Percentiles rank a stretch among this genome's conserved stretches.
Conservation (phyloP, 1,139 yeast species). For the Yarrowia galli region DNA sequence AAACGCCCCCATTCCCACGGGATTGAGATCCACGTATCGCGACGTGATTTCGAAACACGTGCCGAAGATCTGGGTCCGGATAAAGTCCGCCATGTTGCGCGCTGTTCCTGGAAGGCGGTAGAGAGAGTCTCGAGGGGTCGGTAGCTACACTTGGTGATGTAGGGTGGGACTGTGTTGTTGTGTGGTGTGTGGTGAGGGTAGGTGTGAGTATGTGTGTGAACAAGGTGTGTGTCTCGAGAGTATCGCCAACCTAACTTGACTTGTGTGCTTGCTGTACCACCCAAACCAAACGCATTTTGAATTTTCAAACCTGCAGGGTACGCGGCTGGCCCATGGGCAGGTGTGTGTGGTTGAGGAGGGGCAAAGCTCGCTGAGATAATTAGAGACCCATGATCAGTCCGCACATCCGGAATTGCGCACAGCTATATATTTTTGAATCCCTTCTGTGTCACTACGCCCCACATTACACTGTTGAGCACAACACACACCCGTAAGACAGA, state of each 20-base stretch:
- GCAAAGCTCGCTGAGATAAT: too few relatives aligned
- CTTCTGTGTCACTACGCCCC: neutral
- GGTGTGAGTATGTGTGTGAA: too few relatives aligned
- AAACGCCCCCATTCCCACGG: slow-evolving; percentile 99
- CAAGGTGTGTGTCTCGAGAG: slow-evolving; percentile 5
- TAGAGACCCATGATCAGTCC: neutral
- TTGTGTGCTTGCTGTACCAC: slow-evolving; percentile 16
- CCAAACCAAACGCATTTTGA: slow-evolving; percentile 12
- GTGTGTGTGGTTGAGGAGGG: neutral
- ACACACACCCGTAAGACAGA: too few relatives aligned
- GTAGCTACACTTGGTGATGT: neutral
- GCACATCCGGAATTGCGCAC: too few relatives aligned
- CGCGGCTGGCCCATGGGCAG: neutral
- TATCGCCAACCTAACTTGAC: slow-evolving; percentile 24
- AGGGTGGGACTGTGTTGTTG: neutral
- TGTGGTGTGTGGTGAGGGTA: neutral
- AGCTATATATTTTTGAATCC: too few relatives aligned
- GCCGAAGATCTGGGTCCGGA: slow-evolving; percentile 59
- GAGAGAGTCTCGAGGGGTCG: slow-evolving; percentile 10
- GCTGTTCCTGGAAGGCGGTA: neutral
- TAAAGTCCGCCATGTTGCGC: slow-evolving; percentile 47
- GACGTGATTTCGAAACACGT: slow-evolving; percentile 78
- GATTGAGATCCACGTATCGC: slow-evolving; percentile 84
- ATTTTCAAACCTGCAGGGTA: slow-evolving; percentile 21
- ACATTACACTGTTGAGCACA: too few relatives aligned